Evolutionary conservation across 192 early-diverging fungal species (phyloP).

Genomic region (Gonapodya sp.): DNA sequence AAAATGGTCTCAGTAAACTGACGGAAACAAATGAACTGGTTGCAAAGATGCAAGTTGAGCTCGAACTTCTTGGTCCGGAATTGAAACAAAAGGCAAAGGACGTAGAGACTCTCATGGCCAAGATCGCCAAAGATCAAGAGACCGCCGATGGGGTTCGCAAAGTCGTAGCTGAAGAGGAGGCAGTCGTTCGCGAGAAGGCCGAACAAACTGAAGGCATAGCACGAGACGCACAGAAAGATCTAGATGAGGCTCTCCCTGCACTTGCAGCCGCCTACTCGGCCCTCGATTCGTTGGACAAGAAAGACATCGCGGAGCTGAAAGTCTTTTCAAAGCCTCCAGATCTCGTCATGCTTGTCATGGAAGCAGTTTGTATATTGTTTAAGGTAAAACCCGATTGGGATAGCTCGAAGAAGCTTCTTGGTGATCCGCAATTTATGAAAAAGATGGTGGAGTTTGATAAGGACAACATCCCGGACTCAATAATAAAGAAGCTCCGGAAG

Average conservation of each 20-base stretch:
- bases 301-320: conserved; percentile 14
- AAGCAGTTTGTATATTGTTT: conserved; percentile 12
- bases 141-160: conserved; percentile 55
- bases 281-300: conserved; percentile 10
- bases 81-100: conserved; percentile 43
- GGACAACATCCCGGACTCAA: conserved; percentile 13
- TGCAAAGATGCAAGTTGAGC: conserved; percentile 47
- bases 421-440: conserved; percentile 14
- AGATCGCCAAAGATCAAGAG: conserved; percentile 48
- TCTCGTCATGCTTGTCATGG: conserved; percentile 13
- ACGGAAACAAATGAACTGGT: conserved; percentile 46
- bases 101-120: conserved; percentile 46
- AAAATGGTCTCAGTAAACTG: conserved; percentile 50
- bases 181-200: conserved; percentile 52
- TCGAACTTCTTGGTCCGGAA: conserved; percentile 45
- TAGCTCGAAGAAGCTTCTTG: conserved; percentile 13
- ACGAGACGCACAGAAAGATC: conserved; percentile 12
- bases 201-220: conserved; percentile 30
- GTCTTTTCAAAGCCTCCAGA: conserved; percentile 11
- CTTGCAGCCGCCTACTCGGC: conserved; percentile 11
- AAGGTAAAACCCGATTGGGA: conserved; percentile 13
- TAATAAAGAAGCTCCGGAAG: conserved; percentile 7
- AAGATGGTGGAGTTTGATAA: conserved; percentile 12
- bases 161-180: conserved; percentile 53
- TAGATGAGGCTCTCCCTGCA: conserved; percentile 13